phyloP scores from a whole-genome alignment of 768 basidiomycete genomes.

The Fomitopsis serialis region DNA sequence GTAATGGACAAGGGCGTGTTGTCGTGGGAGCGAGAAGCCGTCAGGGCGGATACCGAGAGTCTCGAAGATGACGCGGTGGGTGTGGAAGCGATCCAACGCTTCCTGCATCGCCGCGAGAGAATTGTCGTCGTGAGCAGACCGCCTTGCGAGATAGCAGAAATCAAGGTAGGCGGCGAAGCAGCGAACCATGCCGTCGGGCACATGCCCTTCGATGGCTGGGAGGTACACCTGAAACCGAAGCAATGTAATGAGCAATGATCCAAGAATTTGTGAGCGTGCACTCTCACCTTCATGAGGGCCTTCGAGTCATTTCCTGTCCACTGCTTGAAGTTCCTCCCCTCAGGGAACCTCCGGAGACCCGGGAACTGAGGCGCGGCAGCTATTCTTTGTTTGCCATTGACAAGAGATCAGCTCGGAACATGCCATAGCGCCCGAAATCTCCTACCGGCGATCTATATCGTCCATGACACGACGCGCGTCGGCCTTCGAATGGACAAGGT shows the following conservation, averaged over 20 bases:
- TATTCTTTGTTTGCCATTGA: constrained; percentile 1
- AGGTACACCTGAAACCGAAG: constrained; percentile 24
- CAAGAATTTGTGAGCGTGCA: too few species aligned
- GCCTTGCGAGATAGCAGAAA: constrained; percentile 17
- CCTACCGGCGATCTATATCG: constrained; percentile 14
- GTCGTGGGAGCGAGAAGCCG: constrained; percentile 11
- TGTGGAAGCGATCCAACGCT: not conserved
- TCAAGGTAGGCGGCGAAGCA: constrained; percentile 14
- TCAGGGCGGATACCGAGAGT: constrained; percentile 2
- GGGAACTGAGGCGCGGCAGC: constrained; percentile 16
- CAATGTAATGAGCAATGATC: too few species aligned
- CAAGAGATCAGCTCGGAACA: too few species aligned
- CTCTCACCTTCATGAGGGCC: constrained; percentile 22
- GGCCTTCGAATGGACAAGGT: not conserved
- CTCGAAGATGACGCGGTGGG: constrained; percentile 1
- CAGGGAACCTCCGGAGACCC: constrained; percentile 13
- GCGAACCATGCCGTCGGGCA: constrained; percentile 13
- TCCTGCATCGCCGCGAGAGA: not conserved
- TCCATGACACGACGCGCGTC: constrained; percentile 1
- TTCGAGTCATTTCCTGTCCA: constrained; percentile 26
- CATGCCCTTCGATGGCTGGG: constrained; percentile 14
- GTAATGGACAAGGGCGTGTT: constrained; percentile 13
- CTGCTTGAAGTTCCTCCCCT: constrained; percentile 22
- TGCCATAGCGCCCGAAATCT: too few species aligned
- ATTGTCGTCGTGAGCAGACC: not conserved